These are phyloP conservation scores for Teratosphaeria pseudoeucalypti DNA, from an alignment of 2,329 filamentous ascomycete species.

Conservation along the genomic window DNA sequence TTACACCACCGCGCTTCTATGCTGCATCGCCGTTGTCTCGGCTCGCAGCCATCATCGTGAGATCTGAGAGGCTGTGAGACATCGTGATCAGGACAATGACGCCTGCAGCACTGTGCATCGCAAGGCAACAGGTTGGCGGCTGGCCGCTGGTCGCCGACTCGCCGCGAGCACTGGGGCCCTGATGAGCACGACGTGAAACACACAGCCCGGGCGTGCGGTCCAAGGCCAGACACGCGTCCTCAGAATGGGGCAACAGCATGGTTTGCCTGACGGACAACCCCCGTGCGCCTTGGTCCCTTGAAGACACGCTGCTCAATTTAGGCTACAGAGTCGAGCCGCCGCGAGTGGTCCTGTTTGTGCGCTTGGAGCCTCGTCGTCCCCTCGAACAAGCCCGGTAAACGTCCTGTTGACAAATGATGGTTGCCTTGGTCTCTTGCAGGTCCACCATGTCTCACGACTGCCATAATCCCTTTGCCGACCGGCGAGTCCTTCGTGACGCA, in stretches of 20 bases:
- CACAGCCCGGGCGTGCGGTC: not conserved
- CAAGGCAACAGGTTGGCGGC: not conserved
- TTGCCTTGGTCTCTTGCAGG: too few relatives aligned
- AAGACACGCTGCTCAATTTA: not conserved
- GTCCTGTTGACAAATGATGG: not conserved
- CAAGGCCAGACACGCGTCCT: not conserved
- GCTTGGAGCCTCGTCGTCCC: not conserved
- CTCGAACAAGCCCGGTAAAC: not conserved
- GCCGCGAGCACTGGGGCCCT: not conserved
- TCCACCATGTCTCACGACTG: too few relatives aligned
- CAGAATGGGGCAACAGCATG: not conserved
- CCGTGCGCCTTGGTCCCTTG: not conserved
- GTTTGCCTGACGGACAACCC: not conserved
- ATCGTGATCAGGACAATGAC: not conserved
- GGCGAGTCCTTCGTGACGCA: not conserved
- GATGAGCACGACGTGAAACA: not conserved
- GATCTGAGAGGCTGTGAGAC: not conserved
- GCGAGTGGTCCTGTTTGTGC: not conserved
- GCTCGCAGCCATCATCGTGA: not conserved
- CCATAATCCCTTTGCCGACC: too few relatives aligned
- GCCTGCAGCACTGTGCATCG: not conserved
- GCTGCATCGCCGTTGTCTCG: not conserved
- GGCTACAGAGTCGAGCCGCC: not conserved
- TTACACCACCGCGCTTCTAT: not conserved
- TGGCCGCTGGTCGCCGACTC: not conserved